Conservation (phyloP, 352 stramenopile species). For the Globisporangium paddicum region DNA sequence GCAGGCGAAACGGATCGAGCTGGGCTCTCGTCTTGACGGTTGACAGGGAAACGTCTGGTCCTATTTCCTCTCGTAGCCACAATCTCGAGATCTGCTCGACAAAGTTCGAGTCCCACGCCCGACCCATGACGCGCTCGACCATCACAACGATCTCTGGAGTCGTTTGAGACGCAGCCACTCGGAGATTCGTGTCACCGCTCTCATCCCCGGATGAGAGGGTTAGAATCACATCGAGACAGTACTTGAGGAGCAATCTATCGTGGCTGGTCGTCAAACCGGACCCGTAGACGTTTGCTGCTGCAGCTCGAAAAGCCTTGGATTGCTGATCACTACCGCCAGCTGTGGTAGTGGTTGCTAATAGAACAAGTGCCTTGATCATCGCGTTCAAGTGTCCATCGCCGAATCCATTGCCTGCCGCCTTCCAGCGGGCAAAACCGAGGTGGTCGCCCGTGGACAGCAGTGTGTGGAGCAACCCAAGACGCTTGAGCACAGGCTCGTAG, state of each 20-base stretch:
- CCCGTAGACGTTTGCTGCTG: conserved; percentile 28
- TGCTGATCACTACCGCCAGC: not conserved
- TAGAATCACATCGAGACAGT: conserved; percentile 21
- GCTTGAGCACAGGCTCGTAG: conserved; percentile 17
- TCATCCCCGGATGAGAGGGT: not conserved
- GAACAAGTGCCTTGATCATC: not conserved
- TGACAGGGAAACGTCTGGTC: not conserved
- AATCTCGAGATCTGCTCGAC: conserved; percentile 8
- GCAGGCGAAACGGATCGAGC: not conserved
- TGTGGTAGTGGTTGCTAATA: not conserved
- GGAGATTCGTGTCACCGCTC: not conserved
- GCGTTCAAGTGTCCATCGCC: conserved; percentile 8
- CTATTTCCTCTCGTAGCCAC: not conserved
- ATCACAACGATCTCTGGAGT: conserved; percentile 21
- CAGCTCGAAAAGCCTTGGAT: conserved; percentile 5
- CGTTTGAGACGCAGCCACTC: conserved; percentile 6
- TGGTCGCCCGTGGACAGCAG: conserved; percentile 12
- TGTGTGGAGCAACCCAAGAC: conserved; percentile 20
- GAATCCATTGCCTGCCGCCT: not conserved
- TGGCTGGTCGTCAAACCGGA: conserved; percentile 14
- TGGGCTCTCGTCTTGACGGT: not conserved
- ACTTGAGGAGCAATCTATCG: conserved; percentile 23
- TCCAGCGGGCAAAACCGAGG: conserved; percentile 14
- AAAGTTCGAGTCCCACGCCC: conserved; percentile 17
- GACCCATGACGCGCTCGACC: conserved; percentile 11